These are phyloP conservation scores for Dionaea muscipula DNA, from an alignment of 179 eudicot species.

Conservation along the genomic window DNA sequence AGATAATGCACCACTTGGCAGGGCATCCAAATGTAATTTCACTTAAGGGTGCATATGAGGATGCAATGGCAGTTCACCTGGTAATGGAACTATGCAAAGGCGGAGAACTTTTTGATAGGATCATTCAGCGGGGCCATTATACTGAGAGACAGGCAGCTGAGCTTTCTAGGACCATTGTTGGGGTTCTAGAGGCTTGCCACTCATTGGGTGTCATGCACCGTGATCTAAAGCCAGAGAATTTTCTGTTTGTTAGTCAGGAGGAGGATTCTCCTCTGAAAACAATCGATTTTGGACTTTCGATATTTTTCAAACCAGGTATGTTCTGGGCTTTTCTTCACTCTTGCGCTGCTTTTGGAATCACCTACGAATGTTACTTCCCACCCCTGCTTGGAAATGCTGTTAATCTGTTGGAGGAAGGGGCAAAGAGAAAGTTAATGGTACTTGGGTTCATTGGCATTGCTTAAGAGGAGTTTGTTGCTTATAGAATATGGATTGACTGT, in stretches of 20 bases:
- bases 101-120: constrained; percentile 87
- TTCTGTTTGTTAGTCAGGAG: constrained; percentile 50
- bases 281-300: constrained; percentile 80
- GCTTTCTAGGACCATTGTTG: constrained; percentile 68
- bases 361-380: too few relatives aligned
- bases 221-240: constrained; percentile 86
- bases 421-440: too few relatives aligned
- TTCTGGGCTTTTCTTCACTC: too few relatives aligned
- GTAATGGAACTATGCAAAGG: constrained; percentile 92
- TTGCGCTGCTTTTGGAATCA: too few relatives aligned
- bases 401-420: too few relatives aligned
- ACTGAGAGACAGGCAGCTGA: constrained; percentile 81
- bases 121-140: constrained; percentile 71
- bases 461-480: too few relatives aligned
- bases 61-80: constrained; percentile 56
- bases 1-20: constrained; percentile 94
- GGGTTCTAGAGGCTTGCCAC: constrained; percentile 71
- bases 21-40: constrained; percentile 79
- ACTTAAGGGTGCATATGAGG: constrained; percentile 69
- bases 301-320: constrained; percentile 70
- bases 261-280: constrained; percentile 84
- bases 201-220: constrained; percentile 94
- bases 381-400: too few relatives aligned
- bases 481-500: too few relatives aligned
- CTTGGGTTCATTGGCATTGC: too few relatives aligned